Base-by-base conservation (phyloP, 23 red algal genomes). In the Gracilaria domingensis region DNA sequence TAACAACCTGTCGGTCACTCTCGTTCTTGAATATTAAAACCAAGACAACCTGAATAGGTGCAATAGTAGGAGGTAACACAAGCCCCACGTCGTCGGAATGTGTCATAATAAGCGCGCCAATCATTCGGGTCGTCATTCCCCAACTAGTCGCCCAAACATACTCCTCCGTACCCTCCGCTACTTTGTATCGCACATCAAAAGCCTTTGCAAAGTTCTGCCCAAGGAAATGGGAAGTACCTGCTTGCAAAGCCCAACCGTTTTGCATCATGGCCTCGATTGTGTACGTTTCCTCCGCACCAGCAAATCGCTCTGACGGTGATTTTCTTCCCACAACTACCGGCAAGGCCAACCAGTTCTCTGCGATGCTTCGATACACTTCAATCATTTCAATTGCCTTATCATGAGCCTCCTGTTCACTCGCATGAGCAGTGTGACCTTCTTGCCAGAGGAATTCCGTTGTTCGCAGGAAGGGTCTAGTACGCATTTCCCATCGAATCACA, bases 161-260 rank as follows among this genome's bases (percentile, higher is more conserved):
- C 49, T 95, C 61, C 40, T 89, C 78, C 30, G 62, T 66, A 50
- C 88, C 87, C 45, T 54, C 50, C 12, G 84, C 30, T 75, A 53
- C 72, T 57, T 94, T 88, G 84, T 89, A 99, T 44, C 56, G 79
- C 5, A 99, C 97, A 85, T 91, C 83, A 92, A 99, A 99, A 3
- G 97, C 97, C 29, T 90, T 81, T 9, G 97, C 89, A 95, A 99
- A 99, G 60, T 91, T 94, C 34, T 96, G 91, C 9, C 97, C 97
- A 24, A 99, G 91, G 79, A 95, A 99, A 53, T 99, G 97, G 23
- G 81, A 88, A 17, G 97, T 99, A 51, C 93, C 97, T 35, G 85
- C 86, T 92, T 99, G 97, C 37, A 99, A 71, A 55, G 97, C 97
- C 97, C 97, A 99, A n/a, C 97, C 93, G 77, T 99, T 99, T 58